These are phyloP conservation scores for Verticillium nubilum DNA, from an alignment of 2,329 filamentous ascomycete species.

Conservation along the genomic window DNA sequence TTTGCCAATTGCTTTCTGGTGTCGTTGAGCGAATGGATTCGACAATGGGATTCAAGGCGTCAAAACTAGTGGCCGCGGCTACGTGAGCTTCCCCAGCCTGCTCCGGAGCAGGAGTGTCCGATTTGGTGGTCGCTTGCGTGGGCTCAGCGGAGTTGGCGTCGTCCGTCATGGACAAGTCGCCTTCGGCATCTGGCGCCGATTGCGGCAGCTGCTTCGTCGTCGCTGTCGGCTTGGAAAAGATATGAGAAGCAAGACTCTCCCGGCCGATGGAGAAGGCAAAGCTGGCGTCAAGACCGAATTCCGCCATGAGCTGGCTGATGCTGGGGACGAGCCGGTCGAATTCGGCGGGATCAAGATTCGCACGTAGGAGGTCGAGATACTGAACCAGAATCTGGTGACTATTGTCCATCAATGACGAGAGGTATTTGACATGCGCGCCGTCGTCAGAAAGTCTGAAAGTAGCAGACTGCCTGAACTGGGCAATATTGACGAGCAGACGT, in stretches of 20 bases:
- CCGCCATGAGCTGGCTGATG: conserved; percentile 65
- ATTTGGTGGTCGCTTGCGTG: conserved; percentile 21
- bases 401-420: conserved; percentile 86
- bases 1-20: conserved; percentile 59
- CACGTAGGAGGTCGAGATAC: conserved; percentile 83
- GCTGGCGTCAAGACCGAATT: conserved; percentile 74
- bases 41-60: conserved; percentile 69
- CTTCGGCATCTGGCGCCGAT: conserved; percentile 42
- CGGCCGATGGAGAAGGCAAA: conserved; percentile 83
- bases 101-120: conserved; percentile 14
- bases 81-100: neutral
- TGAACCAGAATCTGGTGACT: conserved; percentile 80
- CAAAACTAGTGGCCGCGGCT: conserved; percentile 16
- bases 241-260: conserved; percentile 63
- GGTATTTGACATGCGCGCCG: conserved; percentile 78
- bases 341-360: conserved; percentile 67
- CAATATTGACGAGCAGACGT: conserved; percentile 81
- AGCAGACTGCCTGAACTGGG: conserved; percentile 84
- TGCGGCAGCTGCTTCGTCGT: conserved; percentile 17
- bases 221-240: conserved; percentile 32
- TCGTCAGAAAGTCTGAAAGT: conserved; percentile 67
- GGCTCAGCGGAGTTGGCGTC: conserved; percentile 11
- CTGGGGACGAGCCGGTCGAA: conserved; percentile 77
- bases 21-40: conserved; percentile 59
- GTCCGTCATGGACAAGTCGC: conserved; percentile 49